Base-by-base conservation (phyloP, 495 filamentous ascomycete species). In the Hamigera avellanea region DNA sequence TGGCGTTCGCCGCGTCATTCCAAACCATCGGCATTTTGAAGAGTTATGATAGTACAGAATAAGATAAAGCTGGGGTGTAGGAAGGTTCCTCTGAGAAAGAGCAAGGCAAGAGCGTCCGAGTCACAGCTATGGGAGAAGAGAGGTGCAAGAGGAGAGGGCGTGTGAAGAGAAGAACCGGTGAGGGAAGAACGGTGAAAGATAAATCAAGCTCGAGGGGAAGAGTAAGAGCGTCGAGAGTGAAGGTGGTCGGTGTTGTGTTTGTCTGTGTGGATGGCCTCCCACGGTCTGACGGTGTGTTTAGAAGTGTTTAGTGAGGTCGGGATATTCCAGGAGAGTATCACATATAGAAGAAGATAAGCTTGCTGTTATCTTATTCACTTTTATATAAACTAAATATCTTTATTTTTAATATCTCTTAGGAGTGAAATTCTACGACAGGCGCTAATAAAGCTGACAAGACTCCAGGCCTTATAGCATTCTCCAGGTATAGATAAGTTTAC, bases 1-100 rank as follows among this genome's bases (percentile, higher is more conserved):
- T 49, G 35, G 46, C 45, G 36, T 57, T 45, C 0, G 45, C 45
- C 29, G 44, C 37, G n/a, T 42, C 45, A 9, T 45, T 48, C 53
- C 53, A 57, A 6, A 8, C 38, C 27, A 50, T 54, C 14, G 42
- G 43, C 50, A 54, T 57, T 8, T 43, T 48, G 21, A 15, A 5
- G 12, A 23, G 33, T n/a, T 10, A 1, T 31, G 14, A n/a, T 32
- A 5, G 33, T 30, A 21, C 12, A 33, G 6, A 9, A 17, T n/a
- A 14, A 14, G 19, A 26, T 23, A 19, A 17, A 31, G 18, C 10
- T 40, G 19, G 18, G 14, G 16, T 21, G 21, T 12, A 15, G 18
- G 15, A 29, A 21, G 15, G 21, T 23, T 23, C 21, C 21, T 23
- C 21, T 23, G 21, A 23, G 4, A 23, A 23, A 23, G 5, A 5